Percentiles rank a stretch among this genome's conserved stretches.
Conservation (phyloP, 129 eudicot species). For the Flaveria bidentis region DNA sequence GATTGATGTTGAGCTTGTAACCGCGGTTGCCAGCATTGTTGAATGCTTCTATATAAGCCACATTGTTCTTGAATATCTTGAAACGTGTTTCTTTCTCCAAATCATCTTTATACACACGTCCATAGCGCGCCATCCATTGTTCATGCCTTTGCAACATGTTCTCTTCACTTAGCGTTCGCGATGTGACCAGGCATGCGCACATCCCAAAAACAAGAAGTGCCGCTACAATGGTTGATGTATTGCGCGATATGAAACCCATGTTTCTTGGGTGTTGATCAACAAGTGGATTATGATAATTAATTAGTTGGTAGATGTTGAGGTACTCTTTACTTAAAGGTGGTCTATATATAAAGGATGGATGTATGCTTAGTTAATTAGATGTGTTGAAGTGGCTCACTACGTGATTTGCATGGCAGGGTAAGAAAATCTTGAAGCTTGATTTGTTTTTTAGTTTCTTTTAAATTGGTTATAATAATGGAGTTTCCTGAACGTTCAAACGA, state of each 20-base stretch:
- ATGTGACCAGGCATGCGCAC: not conserved
- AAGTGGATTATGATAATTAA: not conserved
- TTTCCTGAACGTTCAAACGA: not conserved
- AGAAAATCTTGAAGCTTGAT: not conserved
- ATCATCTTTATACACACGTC: not conserved
- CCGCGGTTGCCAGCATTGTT: not conserved
- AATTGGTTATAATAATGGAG: not conserved
- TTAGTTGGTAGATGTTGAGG: not conserved
- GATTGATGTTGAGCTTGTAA: slow-evolving; percentile 1
- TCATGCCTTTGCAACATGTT: not conserved
- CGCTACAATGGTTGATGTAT: not conserved
- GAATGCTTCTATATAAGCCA: slow-evolving; percentile 30
- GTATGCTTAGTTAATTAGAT: not conserved
- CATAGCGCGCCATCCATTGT: not conserved
- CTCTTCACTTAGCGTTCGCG: not conserved
- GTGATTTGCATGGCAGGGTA: not conserved
- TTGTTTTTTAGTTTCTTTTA: not conserved
- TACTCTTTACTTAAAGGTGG: not conserved
- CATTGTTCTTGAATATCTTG: slow-evolving; percentile 68
- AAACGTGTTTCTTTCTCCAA: slow-evolving; percentile 59
- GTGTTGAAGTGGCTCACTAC: not conserved
- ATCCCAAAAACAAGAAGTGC: not conserved
- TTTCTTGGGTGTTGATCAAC: too few relatives aligned
- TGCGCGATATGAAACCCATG: not conserved
- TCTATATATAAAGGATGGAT: not conserved